These are phyloP conservation scores for Xylaria castorea DNA, from an alignment of 495 filamentous ascomycete species.

Conservation along the genomic window DNA sequence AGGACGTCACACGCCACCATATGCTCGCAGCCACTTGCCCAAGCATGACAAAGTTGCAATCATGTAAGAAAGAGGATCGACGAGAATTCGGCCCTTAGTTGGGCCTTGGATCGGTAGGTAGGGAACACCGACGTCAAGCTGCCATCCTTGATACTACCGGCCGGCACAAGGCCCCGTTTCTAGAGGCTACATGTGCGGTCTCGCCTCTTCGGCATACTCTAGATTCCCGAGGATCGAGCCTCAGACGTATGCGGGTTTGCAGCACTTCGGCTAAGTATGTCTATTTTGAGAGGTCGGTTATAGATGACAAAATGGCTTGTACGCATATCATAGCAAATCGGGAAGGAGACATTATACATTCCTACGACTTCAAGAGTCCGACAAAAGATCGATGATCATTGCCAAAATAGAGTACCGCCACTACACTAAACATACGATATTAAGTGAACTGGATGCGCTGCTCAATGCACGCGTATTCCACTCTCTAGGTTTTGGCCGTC, in stretches of 20 bases:
- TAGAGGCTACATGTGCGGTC: neutral
- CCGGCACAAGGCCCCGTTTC: neutral
- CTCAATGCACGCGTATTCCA: neutral
- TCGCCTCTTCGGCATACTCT: neutral
- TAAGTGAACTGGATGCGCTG: neutral
- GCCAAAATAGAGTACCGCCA: neutral
- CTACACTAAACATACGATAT: neutral
- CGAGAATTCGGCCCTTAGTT: neutral
- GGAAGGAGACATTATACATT: constrained; percentile 16
- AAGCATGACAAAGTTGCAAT: neutral
- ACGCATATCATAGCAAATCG: constrained; percentile 7
- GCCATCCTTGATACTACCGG: neutral
- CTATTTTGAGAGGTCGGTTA: neutral
- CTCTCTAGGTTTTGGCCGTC: neutral
- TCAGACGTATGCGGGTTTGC: neutral
- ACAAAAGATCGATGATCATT: constrained; percentile 15
- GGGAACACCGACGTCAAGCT: neutral
- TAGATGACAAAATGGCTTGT: neutral
- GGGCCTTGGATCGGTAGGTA: neutral
- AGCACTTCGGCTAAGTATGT: neutral
- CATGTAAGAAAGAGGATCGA: neutral
- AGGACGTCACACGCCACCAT: neutral
- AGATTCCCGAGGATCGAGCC: neutral
- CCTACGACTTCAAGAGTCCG: neutral
- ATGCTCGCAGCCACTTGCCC: neutral